A percentile compares a stretch with the other conserved stretches of the same genome.
Evolutionary conservation across 2,329 filamentous ascomycete genomes (phyloP).

Genomic region (Huntiella omanensis): DNA sequence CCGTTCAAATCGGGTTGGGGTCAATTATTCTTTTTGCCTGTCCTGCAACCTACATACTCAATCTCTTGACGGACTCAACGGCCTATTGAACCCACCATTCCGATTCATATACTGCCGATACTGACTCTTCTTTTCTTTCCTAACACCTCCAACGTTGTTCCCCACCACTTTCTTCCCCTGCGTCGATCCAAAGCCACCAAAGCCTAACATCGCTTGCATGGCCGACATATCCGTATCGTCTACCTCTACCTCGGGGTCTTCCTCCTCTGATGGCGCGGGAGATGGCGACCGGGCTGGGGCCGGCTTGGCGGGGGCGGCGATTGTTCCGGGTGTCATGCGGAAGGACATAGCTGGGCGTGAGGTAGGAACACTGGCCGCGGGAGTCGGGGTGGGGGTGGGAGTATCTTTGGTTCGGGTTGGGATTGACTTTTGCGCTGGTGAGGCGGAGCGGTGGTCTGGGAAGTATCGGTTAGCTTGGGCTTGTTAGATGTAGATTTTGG

Average conservation of each 20-base stretch:
- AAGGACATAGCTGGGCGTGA: slow-evolving; percentile 18
- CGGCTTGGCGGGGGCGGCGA: background rate
- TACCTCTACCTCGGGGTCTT: slow-evolving; percentile 33
- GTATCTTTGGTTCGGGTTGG: slow-evolving; percentile 16
- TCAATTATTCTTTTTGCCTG: slow-evolving; percentile 1
- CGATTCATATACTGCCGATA: slow-evolving; percentile 97
- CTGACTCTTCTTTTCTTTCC: slow-evolving; percentile 85
- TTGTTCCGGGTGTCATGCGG: slow-evolving; percentile 14
- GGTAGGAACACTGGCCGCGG: slow-evolving; percentile 18
- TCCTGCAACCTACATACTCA: background rate
- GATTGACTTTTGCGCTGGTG: slow-evolving; percentile 18
- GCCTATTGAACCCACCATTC: slow-evolving; percentile 63
- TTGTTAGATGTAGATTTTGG: background rate
- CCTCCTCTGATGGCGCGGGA: slow-evolving; percentile 17
- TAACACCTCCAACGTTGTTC: slow-evolving; percentile 64
- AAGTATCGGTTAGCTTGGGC: slow-evolving; percentile 8
- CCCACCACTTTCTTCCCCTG: slow-evolving; percentile 78
- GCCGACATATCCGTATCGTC: slow-evolving; percentile 50
- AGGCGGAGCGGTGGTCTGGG: slow-evolving; percentile 19
- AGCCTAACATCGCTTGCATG: slow-evolving; percentile 82
- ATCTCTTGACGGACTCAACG: slow-evolving; percentile 38
- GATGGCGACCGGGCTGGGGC: slow-evolving; percentile 4
- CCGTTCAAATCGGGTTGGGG: slow-evolving; percentile 12
- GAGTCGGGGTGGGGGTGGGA: slow-evolving; percentile 12
- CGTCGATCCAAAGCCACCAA: slow-evolving; percentile 66